phyloP scores from a whole-genome alignment of 306 rosid species.

The Ceratonia siliqua region DNA sequence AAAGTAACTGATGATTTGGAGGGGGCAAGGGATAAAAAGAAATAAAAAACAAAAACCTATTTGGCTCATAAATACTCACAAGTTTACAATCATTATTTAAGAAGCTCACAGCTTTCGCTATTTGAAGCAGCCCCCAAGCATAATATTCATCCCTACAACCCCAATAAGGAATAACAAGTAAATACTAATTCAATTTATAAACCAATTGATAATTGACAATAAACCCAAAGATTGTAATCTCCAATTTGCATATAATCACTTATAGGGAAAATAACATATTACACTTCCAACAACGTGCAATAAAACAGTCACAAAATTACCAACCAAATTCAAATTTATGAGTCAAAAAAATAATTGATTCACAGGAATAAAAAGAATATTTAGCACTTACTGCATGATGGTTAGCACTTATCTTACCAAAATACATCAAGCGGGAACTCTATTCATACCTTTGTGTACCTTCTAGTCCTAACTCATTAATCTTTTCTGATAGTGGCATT shows the following conservation, averaged over 20 bases:
- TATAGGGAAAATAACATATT: neutral
- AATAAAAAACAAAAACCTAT: neutral
- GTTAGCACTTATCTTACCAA: neutral
- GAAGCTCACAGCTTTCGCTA: constrained; percentile 98
- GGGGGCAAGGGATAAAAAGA: too few species aligned
- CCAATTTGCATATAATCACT: constrained; percentile 6
- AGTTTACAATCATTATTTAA: constrained; percentile 96
- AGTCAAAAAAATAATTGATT: neutral
- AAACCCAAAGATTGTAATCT: neutral
- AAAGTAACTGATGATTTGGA: neutral
- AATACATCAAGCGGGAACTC: constrained; percentile 23
- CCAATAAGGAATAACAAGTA: constrained; percentile 13
- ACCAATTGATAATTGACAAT: neutral
- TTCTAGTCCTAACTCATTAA: constrained; percentile 81
- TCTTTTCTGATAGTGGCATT: constrained; percentile 82
- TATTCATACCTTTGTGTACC: constrained; percentile 77
- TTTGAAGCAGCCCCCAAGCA: constrained; percentile 94
- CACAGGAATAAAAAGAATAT: neutral
- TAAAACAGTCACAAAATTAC: neutral
- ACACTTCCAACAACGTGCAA: neutral
- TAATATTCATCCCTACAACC: constrained; percentile 88
- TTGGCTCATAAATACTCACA: constrained; percentile 52
- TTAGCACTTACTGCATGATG: neutral
- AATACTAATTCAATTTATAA: constrained; percentile 11
- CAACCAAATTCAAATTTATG: neutral